Percentiles rank a stretch among this genome's conserved stretches.
phyloP scores from a whole-genome alignment of 345 rosid species.

The Melaleuca alternifolia region DNA sequence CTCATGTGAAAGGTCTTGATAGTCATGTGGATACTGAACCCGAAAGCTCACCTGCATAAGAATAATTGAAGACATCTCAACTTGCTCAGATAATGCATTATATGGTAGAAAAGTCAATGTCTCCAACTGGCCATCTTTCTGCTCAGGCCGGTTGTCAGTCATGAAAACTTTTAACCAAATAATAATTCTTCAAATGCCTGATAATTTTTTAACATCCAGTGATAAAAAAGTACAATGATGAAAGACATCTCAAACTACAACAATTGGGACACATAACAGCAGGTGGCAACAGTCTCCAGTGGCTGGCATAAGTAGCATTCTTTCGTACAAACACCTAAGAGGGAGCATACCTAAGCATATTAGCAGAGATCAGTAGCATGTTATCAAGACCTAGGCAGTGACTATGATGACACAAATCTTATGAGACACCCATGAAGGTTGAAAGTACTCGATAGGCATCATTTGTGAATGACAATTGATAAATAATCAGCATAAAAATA shows the following conservation, averaged over 20 bases:
- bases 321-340: neutral
- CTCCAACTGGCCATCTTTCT: neutral
- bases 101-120: neutral
- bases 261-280: neutral
- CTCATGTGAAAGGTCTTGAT: constrained; percentile 79
- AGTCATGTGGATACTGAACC: constrained; percentile 86
- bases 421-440: neutral
- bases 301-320: neutral
- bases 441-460: neutral
- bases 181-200: neutral
- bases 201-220: neutral
- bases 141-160: neutral
- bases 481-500: neutral
- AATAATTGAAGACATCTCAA: neutral
- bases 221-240: neutral
- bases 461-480: neutral
- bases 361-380: neutral
- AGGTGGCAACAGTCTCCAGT: neutral
- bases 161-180: neutral
- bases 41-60: constrained; percentile 77
- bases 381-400: neutral
- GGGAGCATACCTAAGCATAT: neutral
- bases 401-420: neutral
- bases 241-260: neutral
- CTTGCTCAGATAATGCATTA: neutral